Conservation (phyloP, 768 basidiomycete species). For the Tricholoma furcatifolium region DNA sequence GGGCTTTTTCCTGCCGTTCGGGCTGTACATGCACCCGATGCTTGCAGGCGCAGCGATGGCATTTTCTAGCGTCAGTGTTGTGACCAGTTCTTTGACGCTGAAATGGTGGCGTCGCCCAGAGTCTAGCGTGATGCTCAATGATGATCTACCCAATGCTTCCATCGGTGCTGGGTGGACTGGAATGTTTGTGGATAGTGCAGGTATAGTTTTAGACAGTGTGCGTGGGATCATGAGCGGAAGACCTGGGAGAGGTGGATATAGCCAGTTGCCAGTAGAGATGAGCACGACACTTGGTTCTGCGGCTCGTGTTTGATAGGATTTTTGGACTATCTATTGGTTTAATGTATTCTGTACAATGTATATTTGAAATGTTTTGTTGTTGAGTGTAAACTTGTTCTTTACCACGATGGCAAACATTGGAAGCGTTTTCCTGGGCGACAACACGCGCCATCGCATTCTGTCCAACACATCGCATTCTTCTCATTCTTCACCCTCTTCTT, state of each 20-base stretch:
- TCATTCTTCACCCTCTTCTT: slow-evolving; percentile 36
- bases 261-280: slow-evolving; percentile 73
- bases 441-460: slow-evolving; percentile 62
- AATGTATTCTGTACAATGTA: not conserved
- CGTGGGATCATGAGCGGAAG: slow-evolving; percentile 41
- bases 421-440: slow-evolving; percentile 80
- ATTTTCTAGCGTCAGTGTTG: slow-evolving; percentile 94
- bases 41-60: slow-evolving; percentile 99
- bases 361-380: not conserved
- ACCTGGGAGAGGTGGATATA: slow-evolving; percentile 52
- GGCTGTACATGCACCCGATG: slow-evolving; percentile 95
- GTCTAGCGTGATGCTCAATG: slow-evolving; percentile 70
- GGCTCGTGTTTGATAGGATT: slow-evolving; percentile 1
- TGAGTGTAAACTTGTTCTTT: not conserved
- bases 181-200: slow-evolving; percentile 49
- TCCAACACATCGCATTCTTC: slow-evolving; percentile 33
- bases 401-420: slow-evolving; percentile 47
- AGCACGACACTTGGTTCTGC: slow-evolving; percentile 13
- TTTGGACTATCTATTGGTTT: slow-evolving; percentile 9
- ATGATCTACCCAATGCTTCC: slow-evolving; percentile 13
- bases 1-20: slow-evolving; percentile 92
- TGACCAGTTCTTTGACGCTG: slow-evolving; percentile 83
- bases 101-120: slow-evolving; percentile 79
- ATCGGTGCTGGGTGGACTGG: slow-evolving; percentile 40
- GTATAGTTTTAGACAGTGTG: slow-evolving; percentile 38